These are phyloP conservation scores for Stephania yunnanensis DNA, from an alignment of 164 flowering plant genomes.

Conservation along the genomic window DNA sequence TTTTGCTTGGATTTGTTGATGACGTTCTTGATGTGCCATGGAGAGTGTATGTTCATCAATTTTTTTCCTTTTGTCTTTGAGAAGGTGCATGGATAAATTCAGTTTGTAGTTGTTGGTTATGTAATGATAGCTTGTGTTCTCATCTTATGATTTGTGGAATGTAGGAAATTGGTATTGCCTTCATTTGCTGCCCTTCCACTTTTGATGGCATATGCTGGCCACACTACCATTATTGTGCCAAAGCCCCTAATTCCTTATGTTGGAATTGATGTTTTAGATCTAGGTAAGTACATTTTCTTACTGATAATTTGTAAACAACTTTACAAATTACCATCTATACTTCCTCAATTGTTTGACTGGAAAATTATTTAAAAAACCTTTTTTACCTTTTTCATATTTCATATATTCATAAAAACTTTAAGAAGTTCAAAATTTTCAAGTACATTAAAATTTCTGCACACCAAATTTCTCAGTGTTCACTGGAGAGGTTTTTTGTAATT, in stretches of 20 bases:
- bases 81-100: not conserved
- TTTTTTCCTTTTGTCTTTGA: not conserved
- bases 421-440: not conserved
- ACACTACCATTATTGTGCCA: slow-evolving; percentile 83
- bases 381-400: not conserved
- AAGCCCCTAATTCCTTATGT: slow-evolving; percentile 79
- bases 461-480: no score
- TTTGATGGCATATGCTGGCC: slow-evolving; percentile 99
- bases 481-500: no score
- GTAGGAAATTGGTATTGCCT: slow-evolving; percentile 82
- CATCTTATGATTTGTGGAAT: slow-evolving; percentile 22
- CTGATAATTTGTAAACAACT: not conserved
- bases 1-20: slow-evolving; percentile 92
- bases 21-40: slow-evolving; percentile 96
- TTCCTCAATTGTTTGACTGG: not conserved
- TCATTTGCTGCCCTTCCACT: slow-evolving; percentile 86
- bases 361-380: not conserved
- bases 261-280: slow-evolving; percentile 64
- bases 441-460: no score
- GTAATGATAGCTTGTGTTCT: slow-evolving; percentile 9
- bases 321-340: not conserved
- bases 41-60: slow-evolving; percentile 73
- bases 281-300: slow-evolving; percentile 43
- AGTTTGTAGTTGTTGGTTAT: not conserved
- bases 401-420: not conserved